Evolutionary conservation across 495 filamentous ascomycete species (phyloP).

Genomic region (Tetracladium setigerum): DNA sequence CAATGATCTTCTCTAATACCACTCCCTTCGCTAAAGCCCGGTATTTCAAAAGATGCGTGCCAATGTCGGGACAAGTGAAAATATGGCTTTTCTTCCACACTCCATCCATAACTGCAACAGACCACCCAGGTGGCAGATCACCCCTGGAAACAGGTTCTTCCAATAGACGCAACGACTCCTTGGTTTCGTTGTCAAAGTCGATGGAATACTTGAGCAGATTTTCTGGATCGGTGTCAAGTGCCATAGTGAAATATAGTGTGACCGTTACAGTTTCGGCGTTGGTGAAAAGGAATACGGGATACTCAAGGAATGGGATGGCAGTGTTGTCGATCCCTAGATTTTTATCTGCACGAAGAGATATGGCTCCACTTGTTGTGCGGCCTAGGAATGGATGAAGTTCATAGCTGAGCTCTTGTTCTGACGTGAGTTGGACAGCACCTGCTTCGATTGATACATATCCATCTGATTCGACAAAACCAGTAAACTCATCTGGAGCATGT

Average conservation of each 20-base stretch:
- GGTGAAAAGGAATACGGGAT: constrained; percentile 57
- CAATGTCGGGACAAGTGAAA: background rate
- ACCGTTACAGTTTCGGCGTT: constrained; percentile 41
- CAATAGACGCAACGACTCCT: background rate
- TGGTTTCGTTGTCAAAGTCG: constrained; percentile 24
- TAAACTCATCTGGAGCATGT: constrained; percentile 45
- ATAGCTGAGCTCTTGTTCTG: constrained; percentile 36
- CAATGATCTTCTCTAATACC: constrained; percentile 57
- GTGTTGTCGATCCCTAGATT: constrained; percentile 34
- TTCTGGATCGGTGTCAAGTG: constrained; percentile 15
- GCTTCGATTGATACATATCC: constrained; percentile 48
- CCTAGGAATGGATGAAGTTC: constrained; percentile 44
- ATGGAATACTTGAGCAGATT: constrained; percentile 52
- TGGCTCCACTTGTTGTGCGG: constrained; percentile 41
- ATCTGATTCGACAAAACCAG: constrained; percentile 58
- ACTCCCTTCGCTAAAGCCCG: constrained; percentile 20
- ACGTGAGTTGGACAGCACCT: background rate
- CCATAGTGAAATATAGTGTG: constrained; percentile 49
- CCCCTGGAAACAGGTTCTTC: background rate
- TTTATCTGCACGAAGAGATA: constrained; percentile 44
- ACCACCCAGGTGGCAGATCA: constrained; percentile 50
- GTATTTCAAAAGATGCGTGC: background rate
- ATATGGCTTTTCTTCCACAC: constrained; percentile 37
- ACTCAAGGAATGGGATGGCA: constrained; percentile 46
- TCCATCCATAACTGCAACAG: constrained; percentile 41